Conservation (phyloP, 305 asterid species). For the Stenogyne calaminthoides region DNA sequence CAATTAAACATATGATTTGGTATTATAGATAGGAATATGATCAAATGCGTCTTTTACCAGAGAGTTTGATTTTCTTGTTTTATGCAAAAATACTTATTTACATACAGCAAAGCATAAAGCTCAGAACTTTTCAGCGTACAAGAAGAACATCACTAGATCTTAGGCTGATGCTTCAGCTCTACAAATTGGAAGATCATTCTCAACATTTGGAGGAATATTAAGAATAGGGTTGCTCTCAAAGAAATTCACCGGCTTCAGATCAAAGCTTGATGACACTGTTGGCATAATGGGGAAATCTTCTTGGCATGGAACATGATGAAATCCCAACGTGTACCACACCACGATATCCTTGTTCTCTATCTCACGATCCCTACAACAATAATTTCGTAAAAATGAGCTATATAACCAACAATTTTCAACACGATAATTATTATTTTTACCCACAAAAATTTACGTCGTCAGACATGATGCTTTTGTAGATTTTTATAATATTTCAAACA, state of each 20-base stretch:
- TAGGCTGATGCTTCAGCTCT: slow-evolving; percentile 66
- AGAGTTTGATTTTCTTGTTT: background rate
- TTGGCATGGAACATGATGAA: slow-evolving; percentile 95
- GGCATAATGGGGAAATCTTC: slow-evolving; percentile 98
- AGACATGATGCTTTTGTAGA: no score
- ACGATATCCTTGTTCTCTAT: slow-evolving; percentile 85
- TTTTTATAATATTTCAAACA: no score
- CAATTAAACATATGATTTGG: background rate
- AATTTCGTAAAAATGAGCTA: background rate
- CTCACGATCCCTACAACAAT: slow-evolving; percentile 57
- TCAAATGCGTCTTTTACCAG: background rate
- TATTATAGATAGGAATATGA: background rate
- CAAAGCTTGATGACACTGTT: slow-evolving; percentile 86
- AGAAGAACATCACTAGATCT: background rate
- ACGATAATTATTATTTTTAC: no score
- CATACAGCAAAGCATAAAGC: background rate
- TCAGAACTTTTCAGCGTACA: background rate
- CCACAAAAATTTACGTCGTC: no score
- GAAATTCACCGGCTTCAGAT: slow-evolving; percentile 89
- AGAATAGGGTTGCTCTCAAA: slow-evolving; percentile 91
- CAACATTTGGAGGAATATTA: slow-evolving; percentile 61
- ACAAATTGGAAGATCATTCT: slow-evolving; percentile 78
- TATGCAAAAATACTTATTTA: background rate
- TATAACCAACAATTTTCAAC: no score
- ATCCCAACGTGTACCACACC: slow-evolving; percentile 92